Evolutionary conservation across 495 filamentous ascomycete genomes (phyloP).

Genomic region (Talaromyces nanjingensis): DNA sequence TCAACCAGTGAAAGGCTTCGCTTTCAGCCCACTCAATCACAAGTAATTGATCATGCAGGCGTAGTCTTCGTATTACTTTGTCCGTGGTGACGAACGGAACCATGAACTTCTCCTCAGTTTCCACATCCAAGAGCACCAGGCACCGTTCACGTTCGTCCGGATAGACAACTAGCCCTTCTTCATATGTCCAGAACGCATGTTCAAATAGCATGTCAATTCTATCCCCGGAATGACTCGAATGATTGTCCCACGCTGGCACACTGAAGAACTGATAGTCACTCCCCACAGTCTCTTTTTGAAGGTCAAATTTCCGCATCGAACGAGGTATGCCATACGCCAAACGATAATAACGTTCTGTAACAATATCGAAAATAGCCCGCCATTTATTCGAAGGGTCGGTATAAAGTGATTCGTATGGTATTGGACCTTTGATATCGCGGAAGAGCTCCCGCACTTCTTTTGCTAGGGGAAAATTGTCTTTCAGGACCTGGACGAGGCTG

Average conservation of each 20-base stretch:
- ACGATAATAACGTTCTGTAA: constrained; percentile 51
- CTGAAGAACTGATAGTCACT: constrained; percentile 31
- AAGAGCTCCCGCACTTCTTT: constrained; percentile 41
- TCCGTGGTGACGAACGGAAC: constrained; percentile 49
- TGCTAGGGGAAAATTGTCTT: constrained; percentile 46
- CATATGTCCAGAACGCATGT: constrained; percentile 55
- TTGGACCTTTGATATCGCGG: neutral
- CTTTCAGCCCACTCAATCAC: constrained; percentile 62
- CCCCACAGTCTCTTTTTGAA: constrained; percentile 18
- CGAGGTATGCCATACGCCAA: constrained; percentile 43
- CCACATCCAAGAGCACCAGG: constrained; percentile 50
- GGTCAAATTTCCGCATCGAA: constrained; percentile 37
- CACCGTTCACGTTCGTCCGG: constrained; percentile 32
- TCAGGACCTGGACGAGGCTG: constrained; percentile 39
- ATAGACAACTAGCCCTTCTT: constrained; percentile 53
- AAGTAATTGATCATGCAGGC: constrained; percentile 49
- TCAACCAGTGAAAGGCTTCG: constrained; percentile 49
- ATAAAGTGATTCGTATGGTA: neutral
- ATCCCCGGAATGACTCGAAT: constrained; percentile 34
- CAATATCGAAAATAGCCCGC: constrained; percentile 41
- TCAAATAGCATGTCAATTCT: constrained; percentile 42
- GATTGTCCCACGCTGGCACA: constrained; percentile 51
- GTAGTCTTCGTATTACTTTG: constrained; percentile 51
- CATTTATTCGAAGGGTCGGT: constrained; percentile 19
- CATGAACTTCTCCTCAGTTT: constrained; percentile 30